Conservation (phyloP, 2,329 filamentous ascomycete genomes). For the Phyllosticta citriasiana region DNA sequence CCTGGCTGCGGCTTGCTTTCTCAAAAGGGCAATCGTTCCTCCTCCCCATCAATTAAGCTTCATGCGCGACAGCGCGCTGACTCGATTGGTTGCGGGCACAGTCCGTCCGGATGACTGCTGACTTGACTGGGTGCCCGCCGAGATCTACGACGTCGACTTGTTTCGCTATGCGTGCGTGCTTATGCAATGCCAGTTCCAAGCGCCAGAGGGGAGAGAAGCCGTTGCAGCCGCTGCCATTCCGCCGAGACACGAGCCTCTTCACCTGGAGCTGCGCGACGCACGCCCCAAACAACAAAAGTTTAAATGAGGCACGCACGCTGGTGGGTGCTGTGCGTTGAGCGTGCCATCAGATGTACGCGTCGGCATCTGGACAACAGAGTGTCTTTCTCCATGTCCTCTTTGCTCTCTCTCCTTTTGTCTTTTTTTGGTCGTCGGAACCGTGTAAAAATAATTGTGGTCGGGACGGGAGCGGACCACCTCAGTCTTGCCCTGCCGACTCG, state of each 20-base stretch:
- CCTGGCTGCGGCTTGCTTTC: neutral
- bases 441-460: neutral
- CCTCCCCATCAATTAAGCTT: neutral
- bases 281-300: neutral
- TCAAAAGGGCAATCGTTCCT: neutral
- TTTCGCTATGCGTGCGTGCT: neutral
- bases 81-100: neutral
- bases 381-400: too few species aligned
- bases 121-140: neutral
- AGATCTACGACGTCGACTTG: neutral
- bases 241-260: neutral
- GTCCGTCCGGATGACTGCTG: neutral
- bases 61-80: neutral
- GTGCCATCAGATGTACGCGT: neutral
- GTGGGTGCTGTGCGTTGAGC: neutral
- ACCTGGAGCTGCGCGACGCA: neutral
- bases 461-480: neutral
- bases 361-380: neutral
- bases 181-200: neutral
- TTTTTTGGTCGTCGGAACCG: too few species aligned
- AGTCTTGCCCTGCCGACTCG: neutral
- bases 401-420: too few species aligned
- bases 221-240: neutral
- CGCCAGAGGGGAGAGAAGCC: neutral
- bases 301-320: neutral